phyloP scores from a whole-genome alignment of 805 yeast genomes.

The Debaryomyces tyrocola region DNA sequence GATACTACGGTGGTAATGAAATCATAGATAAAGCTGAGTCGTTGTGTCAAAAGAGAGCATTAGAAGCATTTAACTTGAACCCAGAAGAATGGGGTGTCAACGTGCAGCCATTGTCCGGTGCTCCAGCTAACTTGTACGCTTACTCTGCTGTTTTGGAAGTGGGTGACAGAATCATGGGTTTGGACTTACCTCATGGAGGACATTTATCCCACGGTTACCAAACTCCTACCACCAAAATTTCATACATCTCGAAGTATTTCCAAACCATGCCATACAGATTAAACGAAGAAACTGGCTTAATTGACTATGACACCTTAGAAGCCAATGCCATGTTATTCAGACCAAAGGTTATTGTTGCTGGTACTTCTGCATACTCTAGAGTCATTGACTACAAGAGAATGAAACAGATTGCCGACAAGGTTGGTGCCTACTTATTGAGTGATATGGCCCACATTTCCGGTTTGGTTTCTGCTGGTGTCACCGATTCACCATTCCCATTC shows the following conservation, averaged over 20 bases:
- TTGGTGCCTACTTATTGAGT: slow-evolving; percentile 92
- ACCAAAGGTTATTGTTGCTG: slow-evolving; percentile 96
- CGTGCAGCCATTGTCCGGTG: slow-evolving; percentile 94
- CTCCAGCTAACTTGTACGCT: slow-evolving; percentile 97
- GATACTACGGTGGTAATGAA: slow-evolving; percentile 99
- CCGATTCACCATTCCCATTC: slow-evolving; percentile 93
- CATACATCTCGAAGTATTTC: slow-evolving; percentile 93
- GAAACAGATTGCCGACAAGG: slow-evolving; percentile 95
- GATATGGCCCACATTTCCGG: slow-evolving; percentile 99
- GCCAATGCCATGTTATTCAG: slow-evolving; percentile 88
- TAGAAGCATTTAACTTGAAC: slow-evolving; percentile 79
- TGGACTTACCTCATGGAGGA: slow-evolving; percentile 98
- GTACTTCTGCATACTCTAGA: slow-evolving; percentile 97
- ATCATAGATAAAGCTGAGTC: slow-evolving; percentile 91
- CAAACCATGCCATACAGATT: slow-evolving; percentile 99
- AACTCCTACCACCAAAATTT: slow-evolving; percentile 88
- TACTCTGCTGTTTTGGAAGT: slow-evolving; percentile 94
- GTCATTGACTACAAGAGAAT: slow-evolving; percentile 94
- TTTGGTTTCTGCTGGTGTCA: slow-evolving; percentile 91
- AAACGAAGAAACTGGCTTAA: slow-evolving; percentile 85
- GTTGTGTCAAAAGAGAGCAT: slow-evolving; percentile 91
- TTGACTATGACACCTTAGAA: slow-evolving; percentile 94
- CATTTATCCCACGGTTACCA: slow-evolving; percentile 98
- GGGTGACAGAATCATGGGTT: slow-evolving; percentile 96
- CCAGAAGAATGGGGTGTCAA: slow-evolving; percentile 95